These are phyloP conservation scores for Jacaranda mimosifolia DNA, from an alignment of 257 asterid species.

Conservation along the genomic window DNA sequence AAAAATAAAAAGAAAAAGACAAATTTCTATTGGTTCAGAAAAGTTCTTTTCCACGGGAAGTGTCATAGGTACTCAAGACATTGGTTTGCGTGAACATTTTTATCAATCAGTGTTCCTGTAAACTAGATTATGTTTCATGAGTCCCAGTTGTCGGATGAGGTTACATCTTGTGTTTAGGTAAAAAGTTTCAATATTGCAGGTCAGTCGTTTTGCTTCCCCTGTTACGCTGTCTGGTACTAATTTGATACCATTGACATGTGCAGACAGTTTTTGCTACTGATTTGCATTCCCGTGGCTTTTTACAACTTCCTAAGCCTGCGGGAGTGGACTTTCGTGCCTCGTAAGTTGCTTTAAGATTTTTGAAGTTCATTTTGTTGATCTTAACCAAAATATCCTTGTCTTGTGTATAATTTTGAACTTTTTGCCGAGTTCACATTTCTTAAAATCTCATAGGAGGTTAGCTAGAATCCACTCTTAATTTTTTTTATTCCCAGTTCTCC, in stretches of 20 bases:
- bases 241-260: conserved; percentile 31
- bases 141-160: not conserved
- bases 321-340: conserved; percentile 99
- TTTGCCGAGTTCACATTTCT: not conserved
- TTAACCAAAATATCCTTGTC: conserved; percentile 16
- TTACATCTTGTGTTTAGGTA: not conserved
- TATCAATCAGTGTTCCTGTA: not conserved
- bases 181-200: conserved; percentile 16
- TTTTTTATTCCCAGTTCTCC: not conserved
- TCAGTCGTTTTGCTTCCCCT: conserved; percentile 23
- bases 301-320: conserved; percentile 91
- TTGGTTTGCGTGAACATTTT: not conserved
- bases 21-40: not conserved
- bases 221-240: conserved; percentile 32
- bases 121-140: not conserved
- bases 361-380: conserved; percentile 22
- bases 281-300: conserved; percentile 84
- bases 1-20: not conserved
- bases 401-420: not conserved
- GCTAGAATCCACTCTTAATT: not conserved
- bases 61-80: not conserved
- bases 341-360: conserved; percentile 58
- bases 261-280: conserved; percentile 94
- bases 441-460: not conserved
- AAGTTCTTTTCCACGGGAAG: not conserved